phyloP scores from a whole-genome alignment of 805 yeast genomes.

The Teunomyces panamensis region DNA sequence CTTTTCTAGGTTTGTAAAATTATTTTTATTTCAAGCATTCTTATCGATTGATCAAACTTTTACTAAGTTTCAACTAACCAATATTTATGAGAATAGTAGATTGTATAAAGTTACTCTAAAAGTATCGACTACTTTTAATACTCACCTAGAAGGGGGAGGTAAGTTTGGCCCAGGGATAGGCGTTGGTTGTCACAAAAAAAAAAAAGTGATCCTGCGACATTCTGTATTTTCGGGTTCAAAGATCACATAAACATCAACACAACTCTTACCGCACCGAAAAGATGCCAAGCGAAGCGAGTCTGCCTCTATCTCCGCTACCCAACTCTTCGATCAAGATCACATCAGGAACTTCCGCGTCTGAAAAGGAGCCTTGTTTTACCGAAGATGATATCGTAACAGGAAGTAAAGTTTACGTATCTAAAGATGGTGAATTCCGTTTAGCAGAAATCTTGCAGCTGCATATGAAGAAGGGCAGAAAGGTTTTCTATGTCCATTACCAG shows the following conservation, averaged over 20 bases:
- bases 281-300: constrained; percentile 2
- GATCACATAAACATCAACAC: background rate
- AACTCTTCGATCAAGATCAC: background rate
- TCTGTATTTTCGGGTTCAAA: background rate
- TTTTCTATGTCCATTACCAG: constrained; percentile 89
- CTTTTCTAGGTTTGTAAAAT: no score
- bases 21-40: background rate
- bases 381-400: constrained; percentile 63
- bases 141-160: no score
- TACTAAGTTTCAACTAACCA: background rate
- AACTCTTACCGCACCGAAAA: background rate
- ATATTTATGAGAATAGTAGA: no score
- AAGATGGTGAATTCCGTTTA: constrained; percentile 73
- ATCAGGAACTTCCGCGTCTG: background rate
- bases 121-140: no score
- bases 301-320: background rate
- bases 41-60: background rate
- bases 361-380: constrained; percentile 15
- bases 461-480: constrained; percentile 69
- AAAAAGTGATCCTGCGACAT: background rate
- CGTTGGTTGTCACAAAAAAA: background rate
- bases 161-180: no score
- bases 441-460: constrained; percentile 86
- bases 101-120: no score
- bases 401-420: constrained; percentile 75